A percentile compares a stretch with the other conserved stretches of the same genome.
These are phyloP conservation scores for Cystofilobasidium bisporidii DNA, from an alignment of 768 basidiomycete species.

Conservation along the genomic window DNA sequence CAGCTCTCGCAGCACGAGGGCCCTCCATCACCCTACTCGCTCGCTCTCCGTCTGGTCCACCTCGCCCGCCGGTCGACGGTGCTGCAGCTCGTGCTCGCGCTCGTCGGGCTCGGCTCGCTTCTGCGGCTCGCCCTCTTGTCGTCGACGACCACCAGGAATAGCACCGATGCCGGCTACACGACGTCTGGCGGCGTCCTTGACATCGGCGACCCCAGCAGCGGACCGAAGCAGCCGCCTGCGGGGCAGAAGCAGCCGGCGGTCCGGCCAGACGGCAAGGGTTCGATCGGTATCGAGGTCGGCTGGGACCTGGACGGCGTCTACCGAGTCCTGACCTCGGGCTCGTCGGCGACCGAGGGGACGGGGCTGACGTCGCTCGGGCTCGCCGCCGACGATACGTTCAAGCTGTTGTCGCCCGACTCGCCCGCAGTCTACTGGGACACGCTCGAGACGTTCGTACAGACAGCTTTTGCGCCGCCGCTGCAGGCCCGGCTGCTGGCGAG, in stretches of 20 bases:
- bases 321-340: neutral
- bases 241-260: neutral
- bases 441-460: slow-evolving; percentile 1
- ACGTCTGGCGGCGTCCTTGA: neutral
- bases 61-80: neutral
- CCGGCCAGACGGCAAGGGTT: neutral
- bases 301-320: slow-evolving; percentile 6
- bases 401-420: neutral
- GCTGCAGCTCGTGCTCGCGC: neutral
- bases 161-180: too few relatives aligned
- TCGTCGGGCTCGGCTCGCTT: neutral
- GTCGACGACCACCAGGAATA: neutral
- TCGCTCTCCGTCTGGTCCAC: neutral
- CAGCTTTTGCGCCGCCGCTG: neutral
- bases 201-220: neutral
- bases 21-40: neutral
- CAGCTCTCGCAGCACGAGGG: neutral
- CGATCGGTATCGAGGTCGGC: neutral
- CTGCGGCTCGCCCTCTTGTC: neutral
- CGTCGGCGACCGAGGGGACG: too few relatives aligned
- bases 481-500: neutral
- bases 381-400: slow-evolving; percentile 6
- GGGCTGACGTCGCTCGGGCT: slow-evolving; percentile 1
- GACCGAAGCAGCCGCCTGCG: neutral
- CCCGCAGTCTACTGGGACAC: neutral